These are phyloP conservation scores for Dactylellina parvicollis DNA, from an alignment of 2,329 filamentous ascomycete species.

Conservation along the genomic window DNA sequence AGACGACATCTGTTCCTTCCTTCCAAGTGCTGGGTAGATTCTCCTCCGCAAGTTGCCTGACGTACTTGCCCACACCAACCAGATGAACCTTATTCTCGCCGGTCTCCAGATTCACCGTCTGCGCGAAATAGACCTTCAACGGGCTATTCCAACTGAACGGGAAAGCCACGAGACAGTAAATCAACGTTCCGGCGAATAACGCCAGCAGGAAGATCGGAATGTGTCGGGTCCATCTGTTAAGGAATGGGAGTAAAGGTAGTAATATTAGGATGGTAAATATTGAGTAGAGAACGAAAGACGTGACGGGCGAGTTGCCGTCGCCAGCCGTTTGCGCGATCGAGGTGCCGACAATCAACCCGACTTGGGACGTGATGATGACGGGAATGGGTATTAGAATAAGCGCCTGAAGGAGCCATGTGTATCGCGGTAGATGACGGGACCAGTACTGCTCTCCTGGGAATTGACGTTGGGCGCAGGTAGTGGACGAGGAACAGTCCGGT, in stretches of 20 bases:
- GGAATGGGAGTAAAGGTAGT: conserved; percentile 80
- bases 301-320: conserved; percentile 70
- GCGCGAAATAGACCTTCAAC: conserved; percentile 87
- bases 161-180: conserved; percentile 87
- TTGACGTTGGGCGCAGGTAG: conserved; percentile 28
- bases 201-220: conserved; percentile 79
- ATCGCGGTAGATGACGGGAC: conserved; percentile 78
- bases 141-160: conserved; percentile 83
- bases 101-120: conserved; percentile 74
- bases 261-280: conserved; percentile 76
- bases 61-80: conserved; percentile 73
- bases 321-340: conserved; percentile 81
- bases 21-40: conserved; percentile 51
- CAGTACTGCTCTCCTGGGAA: conserved; percentile 83
- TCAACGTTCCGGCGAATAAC: conserved; percentile 77
- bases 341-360: conserved; percentile 76
- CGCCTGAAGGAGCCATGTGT: conserved; percentile 89
- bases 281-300: conserved; percentile 58
- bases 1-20: conserved; percentile 75
- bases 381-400: conserved; percentile 80
- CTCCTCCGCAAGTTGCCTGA: conserved; percentile 70
- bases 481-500: conserved; percentile 17
- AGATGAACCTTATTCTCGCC: conserved; percentile 76
- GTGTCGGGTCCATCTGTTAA: conserved; percentile 86
- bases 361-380: conserved; percentile 79